Conservation (phyloP, 176 grass and related monocot genomes). For the Aechmea fasciata region DNA sequence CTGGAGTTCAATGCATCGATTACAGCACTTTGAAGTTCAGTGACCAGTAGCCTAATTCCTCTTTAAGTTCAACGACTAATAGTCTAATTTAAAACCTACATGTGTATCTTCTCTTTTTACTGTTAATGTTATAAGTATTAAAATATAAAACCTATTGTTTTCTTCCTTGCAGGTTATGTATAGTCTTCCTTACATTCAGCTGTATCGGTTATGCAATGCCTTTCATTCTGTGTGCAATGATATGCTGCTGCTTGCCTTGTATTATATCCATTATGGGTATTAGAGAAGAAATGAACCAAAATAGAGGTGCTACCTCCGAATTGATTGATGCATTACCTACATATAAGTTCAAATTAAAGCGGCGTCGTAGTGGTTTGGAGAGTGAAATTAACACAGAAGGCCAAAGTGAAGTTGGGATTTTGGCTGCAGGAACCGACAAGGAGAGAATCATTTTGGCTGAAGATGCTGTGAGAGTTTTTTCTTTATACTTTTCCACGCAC, state of each 20-base stretch:
- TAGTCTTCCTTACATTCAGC: conserved; percentile 88
- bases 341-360: conserved; percentile 95
- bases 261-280: conserved; percentile 88
- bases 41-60: no score
- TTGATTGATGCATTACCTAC: conserved; percentile 74
- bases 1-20: no score
- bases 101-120: not conserved
- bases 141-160: not conserved
- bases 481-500: not conserved
- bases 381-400: conserved; percentile 34
- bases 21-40: no score
- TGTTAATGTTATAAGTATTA: not conserved
- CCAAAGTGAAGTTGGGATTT: conserved; percentile 50
- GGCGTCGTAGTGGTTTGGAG: conserved; percentile 31
- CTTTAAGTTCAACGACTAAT: no score
- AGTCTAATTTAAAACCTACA: no score
- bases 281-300: conserved; percentile 68
- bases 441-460: conserved; percentile 68
- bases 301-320: conserved; percentile 77
- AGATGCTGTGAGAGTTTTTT: conserved; percentile 61
- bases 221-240: conserved; percentile 84
- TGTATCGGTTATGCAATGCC: conserved; percentile 97
- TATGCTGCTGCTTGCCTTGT: conserved; percentile 90
- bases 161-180: conserved; percentile 60
- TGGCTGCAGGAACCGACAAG: conserved; percentile 73